Evolutionary conservation across 2,329 filamentous ascomycete genomes (phyloP).

Genomic region (Sporothrix brasiliensis): DNA sequence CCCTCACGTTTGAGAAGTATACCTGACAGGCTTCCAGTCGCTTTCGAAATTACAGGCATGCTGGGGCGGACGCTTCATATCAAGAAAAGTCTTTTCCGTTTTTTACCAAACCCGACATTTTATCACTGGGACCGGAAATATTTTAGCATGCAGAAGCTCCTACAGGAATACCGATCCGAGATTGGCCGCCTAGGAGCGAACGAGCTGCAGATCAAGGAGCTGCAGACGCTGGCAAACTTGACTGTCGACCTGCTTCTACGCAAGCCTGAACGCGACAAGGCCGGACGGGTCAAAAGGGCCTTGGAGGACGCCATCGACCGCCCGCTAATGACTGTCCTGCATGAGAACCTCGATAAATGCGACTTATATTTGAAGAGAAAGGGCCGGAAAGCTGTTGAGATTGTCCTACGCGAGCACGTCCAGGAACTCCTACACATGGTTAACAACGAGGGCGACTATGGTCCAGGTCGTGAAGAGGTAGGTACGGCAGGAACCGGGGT

Average conservation of each 20-base stretch:
- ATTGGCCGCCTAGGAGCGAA: conserved; percentile 37
- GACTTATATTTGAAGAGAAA: conserved; percentile 48
- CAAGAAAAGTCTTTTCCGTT: conserved; percentile 53
- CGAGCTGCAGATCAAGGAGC: conserved; percentile 29
- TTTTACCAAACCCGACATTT: conserved; percentile 60
- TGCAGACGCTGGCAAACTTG: conserved; percentile 30
- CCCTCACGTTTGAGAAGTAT: too few species aligned
- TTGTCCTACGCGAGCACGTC: conserved; percentile 54
- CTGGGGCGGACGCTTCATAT: conserved; percentile 55
- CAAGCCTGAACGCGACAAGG: background rate
- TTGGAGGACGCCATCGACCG: conserved; percentile 41
- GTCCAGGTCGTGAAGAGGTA: conserved; percentile 26
- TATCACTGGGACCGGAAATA: conserved; percentile 58
- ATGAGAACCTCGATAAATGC: conserved; percentile 47
- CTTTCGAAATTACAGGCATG: conserved; percentile 64
- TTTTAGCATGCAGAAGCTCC: conserved; percentile 49
- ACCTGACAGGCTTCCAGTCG: conserved; percentile 45
- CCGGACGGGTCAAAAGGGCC: background rate
- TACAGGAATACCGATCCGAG: conserved; percentile 46
- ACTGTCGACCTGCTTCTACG: conserved; percentile 32
- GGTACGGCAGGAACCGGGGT: background rate
- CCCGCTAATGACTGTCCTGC: conserved; percentile 46
- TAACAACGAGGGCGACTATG: conserved; percentile 46
- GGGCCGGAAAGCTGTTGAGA: conserved; percentile 45
- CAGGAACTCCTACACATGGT: conserved; percentile 54